Percentiles rank a stretch among this genome's conserved stretches.
These are phyloP conservation scores for Fennellomyces sp. DNA, from an alignment of 371 early-diverging fungal genomes.

Conservation along the genomic window DNA sequence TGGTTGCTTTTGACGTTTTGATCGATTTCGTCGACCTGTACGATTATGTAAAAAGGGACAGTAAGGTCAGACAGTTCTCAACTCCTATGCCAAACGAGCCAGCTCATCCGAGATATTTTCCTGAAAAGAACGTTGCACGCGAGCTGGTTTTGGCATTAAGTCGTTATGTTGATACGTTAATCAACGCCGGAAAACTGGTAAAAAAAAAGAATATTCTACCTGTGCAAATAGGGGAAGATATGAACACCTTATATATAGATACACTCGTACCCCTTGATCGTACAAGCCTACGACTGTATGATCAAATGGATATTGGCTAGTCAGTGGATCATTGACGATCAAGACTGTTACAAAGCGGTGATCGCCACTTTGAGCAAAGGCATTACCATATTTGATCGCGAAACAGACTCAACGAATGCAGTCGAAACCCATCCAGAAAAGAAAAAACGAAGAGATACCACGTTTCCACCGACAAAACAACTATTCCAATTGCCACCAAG, in stretches of 20 bases:
- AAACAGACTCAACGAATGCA: slow-evolving; percentile 20
- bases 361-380: slow-evolving; percentile 73
- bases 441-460: slow-evolving; percentile 49
- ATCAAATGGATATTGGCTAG: slow-evolving; percentile 75
- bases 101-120: too few relatives aligned
- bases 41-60: slow-evolving; percentile 69
- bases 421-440: slow-evolving; percentile 27
- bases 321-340: slow-evolving; percentile 76
- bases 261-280: slow-evolving; percentile 61
- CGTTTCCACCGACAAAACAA: slow-evolving; percentile 50
- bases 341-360: slow-evolving; percentile 68
- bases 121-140: slow-evolving; percentile 73
- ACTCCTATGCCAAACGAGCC: neutral
- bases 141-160: slow-evolving; percentile 74
- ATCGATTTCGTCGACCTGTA: slow-evolving; percentile 68
- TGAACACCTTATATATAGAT: slow-evolving; percentile 10
- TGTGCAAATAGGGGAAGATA: too few relatives aligned
- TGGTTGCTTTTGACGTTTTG: slow-evolving; percentile 73
- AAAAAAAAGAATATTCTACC: neutral
- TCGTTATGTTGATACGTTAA: slow-evolving; percentile 68
- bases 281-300: slow-evolving; percentile 77
- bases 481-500: slow-evolving; percentile 48
- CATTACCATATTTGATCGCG: slow-evolving; percentile 65
- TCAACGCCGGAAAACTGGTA: slow-evolving; percentile 44
- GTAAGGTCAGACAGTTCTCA: slow-evolving; percentile 52